phyloP scores from a whole-genome alignment of 2,329 filamentous ascomycete species.

The Pseudocercospora vitis region DNA sequence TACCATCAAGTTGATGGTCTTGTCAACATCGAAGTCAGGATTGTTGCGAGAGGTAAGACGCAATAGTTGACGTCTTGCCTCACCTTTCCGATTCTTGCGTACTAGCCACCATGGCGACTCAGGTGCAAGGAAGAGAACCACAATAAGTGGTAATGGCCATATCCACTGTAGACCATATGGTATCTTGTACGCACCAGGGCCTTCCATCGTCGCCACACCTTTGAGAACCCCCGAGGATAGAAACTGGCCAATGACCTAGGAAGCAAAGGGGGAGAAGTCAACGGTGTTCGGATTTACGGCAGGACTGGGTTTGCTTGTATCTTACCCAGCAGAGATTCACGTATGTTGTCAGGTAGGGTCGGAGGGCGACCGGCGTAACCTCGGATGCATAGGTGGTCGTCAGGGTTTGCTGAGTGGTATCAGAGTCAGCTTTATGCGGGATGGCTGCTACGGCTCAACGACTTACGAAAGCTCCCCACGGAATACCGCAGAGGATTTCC shows the following conservation, averaged over 20 bases:
- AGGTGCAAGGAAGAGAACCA: conserved; percentile 33
- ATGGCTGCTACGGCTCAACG: too few species aligned
- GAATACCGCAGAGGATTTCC: conserved; percentile 48
- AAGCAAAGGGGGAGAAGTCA: too few species aligned
- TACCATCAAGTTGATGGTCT: conserved; percentile 41
- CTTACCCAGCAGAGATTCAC: conserved; percentile 45
- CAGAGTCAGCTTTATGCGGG: background rate
- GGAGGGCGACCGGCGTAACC: conserved; percentile 37
- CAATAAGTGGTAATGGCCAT: conserved; percentile 39
- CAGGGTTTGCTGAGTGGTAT: conserved; percentile 24
- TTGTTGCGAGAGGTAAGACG: conserved; percentile 30
- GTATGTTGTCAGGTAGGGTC: conserved; percentile 22
- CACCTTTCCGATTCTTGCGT: conserved; percentile 31
- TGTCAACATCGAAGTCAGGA: conserved; percentile 25
- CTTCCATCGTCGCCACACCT: conserved; percentile 34
- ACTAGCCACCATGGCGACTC: conserved; percentile 38
- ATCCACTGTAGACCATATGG: conserved; percentile 54
- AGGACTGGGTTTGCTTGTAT: too few species aligned
- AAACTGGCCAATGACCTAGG: conserved; percentile 44
- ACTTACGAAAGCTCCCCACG: conserved; percentile 34
- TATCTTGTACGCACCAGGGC: conserved; percentile 43
- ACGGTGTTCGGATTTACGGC: too few species aligned
- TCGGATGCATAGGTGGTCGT: conserved; percentile 43
- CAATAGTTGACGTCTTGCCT: conserved; percentile 29
- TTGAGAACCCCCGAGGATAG: conserved; percentile 41